phyloP scores from a whole-genome alignment of 2,329 filamentous ascomycete genomes.

The Talaromyces marneffei region DNA sequence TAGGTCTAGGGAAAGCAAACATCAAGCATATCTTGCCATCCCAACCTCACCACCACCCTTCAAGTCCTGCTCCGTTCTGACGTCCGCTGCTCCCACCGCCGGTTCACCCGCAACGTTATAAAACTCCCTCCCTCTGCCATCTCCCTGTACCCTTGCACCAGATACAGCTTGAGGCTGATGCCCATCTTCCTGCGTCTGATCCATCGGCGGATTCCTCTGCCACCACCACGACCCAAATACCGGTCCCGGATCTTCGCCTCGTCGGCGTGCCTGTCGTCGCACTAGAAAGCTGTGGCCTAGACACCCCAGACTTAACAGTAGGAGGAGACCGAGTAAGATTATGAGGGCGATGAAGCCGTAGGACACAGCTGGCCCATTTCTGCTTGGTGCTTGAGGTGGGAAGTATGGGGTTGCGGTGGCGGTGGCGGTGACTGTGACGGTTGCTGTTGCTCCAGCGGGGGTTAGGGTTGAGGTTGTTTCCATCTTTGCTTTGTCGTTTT shows the following conservation, averaged over 20 bases:
- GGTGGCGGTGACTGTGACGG: not conserved
- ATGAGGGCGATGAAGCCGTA: not conserved
- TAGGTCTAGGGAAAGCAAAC: not conserved
- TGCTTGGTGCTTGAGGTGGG: too few relatives aligned
- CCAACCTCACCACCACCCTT: not conserved
- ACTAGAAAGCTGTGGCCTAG: not conserved
- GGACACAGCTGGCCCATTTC: not conserved
- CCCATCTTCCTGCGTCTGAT: not conserved
- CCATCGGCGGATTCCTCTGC: not conserved
- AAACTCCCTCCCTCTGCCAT: not conserved
- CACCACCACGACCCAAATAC: not conserved
- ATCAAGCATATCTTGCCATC: constrained; percentile 4
- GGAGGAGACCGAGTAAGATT: not conserved
- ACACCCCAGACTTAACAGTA: not conserved
- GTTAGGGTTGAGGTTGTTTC: not conserved
- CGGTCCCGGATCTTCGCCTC: constrained; percentile 4
- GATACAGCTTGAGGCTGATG: not conserved
- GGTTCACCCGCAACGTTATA: not conserved
- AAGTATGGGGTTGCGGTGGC: not conserved
- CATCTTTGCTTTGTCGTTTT: not conserved
- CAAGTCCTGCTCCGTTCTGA: not conserved
- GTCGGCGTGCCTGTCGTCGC: not conserved
- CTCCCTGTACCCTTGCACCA: not conserved
- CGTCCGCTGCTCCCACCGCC: not conserved
- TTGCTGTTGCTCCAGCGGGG: not conserved